Percentiles rank a stretch among this genome's conserved stretches.
Evolutionary conservation across 108 stramenopile species (phyloP).

Genomic region (Mayamaea pseudoterrestris): DNA sequence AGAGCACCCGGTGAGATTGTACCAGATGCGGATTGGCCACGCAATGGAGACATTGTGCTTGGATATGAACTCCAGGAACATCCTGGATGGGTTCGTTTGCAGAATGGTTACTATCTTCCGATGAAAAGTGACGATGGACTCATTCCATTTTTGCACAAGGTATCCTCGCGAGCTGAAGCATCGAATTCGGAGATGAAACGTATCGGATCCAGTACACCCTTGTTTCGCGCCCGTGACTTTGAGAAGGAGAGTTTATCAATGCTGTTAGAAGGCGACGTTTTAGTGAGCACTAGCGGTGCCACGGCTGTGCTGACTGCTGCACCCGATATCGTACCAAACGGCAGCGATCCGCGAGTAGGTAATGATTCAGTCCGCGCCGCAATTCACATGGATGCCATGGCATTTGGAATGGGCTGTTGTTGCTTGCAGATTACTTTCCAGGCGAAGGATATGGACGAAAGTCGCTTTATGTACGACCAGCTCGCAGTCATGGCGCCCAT

Average conservation of each 20-base stretch:
- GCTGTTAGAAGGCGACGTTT: constrained; percentile 21
- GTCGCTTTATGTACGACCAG: constrained; percentile 96
- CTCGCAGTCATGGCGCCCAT: constrained; percentile 96
- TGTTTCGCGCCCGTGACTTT: constrained; percentile 32
- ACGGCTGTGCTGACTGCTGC: constrained; percentile 1
- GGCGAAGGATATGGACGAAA: constrained; percentile 92
- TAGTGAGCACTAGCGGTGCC: background rate
- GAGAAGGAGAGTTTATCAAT: constrained; percentile 15
- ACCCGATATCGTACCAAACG: background rate
- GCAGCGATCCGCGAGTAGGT: background rate
- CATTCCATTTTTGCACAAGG: constrained; percentile 59
- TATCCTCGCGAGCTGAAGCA: constrained; percentile 47
- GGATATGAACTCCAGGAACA: constrained; percentile 66
- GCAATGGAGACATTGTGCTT: constrained; percentile 83
- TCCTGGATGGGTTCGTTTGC: constrained; percentile 79
- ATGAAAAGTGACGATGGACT: constrained; percentile 68
- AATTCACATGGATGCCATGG: constrained; percentile 98
- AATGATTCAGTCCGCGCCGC: constrained; percentile 56
- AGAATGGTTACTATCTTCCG: constrained; percentile 86
- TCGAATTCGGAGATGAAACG: constrained; percentile 59
- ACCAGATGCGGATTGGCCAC: constrained; percentile 84
- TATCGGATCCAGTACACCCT: constrained; percentile 64
- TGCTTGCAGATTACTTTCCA: constrained; percentile 99
- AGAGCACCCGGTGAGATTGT: constrained; percentile 75
- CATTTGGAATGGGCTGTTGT: constrained; percentile 99